A percentile compares a stretch with the other conserved stretches of the same genome.
Evolutionary conservation across 371 early-diverging fungal genomes (phyloP).

Genomic region (Nematocida ausubeli): DNA sequence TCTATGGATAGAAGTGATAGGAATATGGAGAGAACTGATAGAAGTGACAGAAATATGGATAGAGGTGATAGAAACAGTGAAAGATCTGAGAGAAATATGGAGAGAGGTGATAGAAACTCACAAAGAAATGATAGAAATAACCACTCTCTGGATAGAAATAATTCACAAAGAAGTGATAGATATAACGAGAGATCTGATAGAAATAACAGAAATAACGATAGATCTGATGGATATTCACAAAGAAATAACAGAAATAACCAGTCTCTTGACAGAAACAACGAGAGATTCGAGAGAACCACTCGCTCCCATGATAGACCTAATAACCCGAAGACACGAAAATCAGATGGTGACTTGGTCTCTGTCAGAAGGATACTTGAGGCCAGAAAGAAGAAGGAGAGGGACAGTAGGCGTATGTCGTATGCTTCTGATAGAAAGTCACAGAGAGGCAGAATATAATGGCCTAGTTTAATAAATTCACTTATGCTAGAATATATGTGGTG

Average conservation of each 20-base stretch:
- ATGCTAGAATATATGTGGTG: slow-evolving; percentile 50
- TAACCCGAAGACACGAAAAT: slow-evolving; percentile 4
- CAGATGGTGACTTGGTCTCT: slow-evolving; percentile 25
- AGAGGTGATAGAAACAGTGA: neutral
- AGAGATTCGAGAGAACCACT: too few species aligned
- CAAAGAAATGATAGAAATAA: too few species aligned
- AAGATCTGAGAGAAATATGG: too few species aligned
- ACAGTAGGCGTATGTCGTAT: neutral
- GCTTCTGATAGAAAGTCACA: neutral
- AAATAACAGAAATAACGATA: neutral
- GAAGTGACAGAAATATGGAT: neutral
- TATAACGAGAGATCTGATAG: too few species aligned
- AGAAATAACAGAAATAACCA: too few species aligned
- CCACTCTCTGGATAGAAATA: too few species aligned
- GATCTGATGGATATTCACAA: neutral
- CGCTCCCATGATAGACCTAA: too few species aligned
- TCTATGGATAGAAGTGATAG: neutral
- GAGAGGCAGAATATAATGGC: neutral
- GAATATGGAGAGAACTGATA: too few species aligned
- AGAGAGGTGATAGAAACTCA: too few species aligned
- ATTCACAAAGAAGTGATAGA: too few species aligned
- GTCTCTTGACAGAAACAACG: too few species aligned
- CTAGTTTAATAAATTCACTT: neutral
- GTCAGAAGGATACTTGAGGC: slow-evolving; percentile 25
- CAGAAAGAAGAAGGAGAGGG: slow-evolving; percentile 28